A percentile compares a stretch with the other conserved stretches of the same genome.
Conservation (phyloP, 352 stramenopile genomes). For the Phytophthora pinifolia region DNA sequence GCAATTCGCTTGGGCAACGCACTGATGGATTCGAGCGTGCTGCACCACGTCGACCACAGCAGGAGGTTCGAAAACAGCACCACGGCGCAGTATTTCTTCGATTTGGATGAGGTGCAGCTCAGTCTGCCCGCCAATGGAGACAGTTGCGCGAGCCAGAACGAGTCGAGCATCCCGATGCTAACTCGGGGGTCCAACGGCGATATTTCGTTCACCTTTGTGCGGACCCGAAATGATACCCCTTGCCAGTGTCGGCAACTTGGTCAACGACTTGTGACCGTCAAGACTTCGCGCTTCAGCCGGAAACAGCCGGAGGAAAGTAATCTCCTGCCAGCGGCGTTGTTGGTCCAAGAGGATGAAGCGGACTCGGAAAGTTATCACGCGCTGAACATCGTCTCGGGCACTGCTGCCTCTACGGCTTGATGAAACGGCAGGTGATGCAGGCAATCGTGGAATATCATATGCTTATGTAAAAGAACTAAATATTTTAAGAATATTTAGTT, state of each 20-base stretch:
- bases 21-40: slow-evolving; percentile 58
- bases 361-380: slow-evolving; percentile 15
- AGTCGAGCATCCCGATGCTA: slow-evolving; percentile 26
- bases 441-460: no score
- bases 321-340: slow-evolving; percentile 14
- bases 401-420: no score
- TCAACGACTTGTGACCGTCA: slow-evolving; percentile 34
- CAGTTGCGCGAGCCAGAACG: slow-evolving; percentile 17
- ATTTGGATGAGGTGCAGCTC: slow-evolving; percentile 25
- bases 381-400: slow-evolving; percentile 6
- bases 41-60: slow-evolving; percentile 55
- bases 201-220: slow-evolving; percentile 21
- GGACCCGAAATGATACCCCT: slow-evolving; percentile 4
- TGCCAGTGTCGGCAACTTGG: slow-evolving; percentile 55
- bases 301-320: slow-evolving; percentile 15
- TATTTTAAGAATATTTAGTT: no score
- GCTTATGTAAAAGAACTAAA: no score
- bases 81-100: slow-evolving; percentile 39
- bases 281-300: slow-evolving; percentile 13
- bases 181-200: slow-evolving; percentile 6
- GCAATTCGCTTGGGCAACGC: slow-evolving; percentile 54
- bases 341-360: slow-evolving; percentile 21
- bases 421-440: no score
- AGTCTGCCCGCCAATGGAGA: slow-evolving; percentile 22
- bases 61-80: slow-evolving; percentile 41